Percentiles rank a stretch among this genome's conserved stretches.
Conservation (phyloP, 139 green algal species). For the Coelastrella sp. region DNA sequence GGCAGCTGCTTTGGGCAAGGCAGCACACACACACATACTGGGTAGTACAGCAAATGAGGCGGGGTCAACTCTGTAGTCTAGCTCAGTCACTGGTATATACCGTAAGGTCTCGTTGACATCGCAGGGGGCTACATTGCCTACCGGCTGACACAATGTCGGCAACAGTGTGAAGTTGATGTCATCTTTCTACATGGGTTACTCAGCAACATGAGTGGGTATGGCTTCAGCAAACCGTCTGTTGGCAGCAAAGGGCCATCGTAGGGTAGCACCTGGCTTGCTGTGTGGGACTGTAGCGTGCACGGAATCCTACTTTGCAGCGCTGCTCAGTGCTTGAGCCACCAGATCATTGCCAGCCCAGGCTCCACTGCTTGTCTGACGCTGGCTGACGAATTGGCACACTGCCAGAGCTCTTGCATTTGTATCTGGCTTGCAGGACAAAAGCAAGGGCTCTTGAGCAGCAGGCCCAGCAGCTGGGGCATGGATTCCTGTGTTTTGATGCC, state of each 20-base stretch:
- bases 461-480: neutral
- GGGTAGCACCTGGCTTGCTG: neutral
- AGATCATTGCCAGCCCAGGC: too few relatives aligned
- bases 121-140: conserved; percentile 19
- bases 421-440: conserved; percentile 20
- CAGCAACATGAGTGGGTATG: conserved; percentile 28
- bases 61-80: too few relatives aligned
- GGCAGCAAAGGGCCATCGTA: neutral
- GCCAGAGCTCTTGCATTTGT: too few relatives aligned
- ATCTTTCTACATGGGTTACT: conserved; percentile 35
- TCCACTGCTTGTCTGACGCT: neutral
- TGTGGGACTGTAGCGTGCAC: too few relatives aligned
- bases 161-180: neutral
- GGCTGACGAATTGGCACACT: neutral
- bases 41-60: too few relatives aligned
- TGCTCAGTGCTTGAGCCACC: too few relatives aligned
- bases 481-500: conserved; percentile 17
- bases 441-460: conserved; percentile 18
- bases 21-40: too few relatives aligned
- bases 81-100: too few relatives aligned
- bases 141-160: neutral
- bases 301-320: too few relatives aligned
- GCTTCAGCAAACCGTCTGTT: neutral
- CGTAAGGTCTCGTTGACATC: too few relatives aligned
- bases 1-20: too few relatives aligned